Evolutionary conservation across 75 land plant genomes (phyloP).

Genomic region (Picea glauca): DNA sequence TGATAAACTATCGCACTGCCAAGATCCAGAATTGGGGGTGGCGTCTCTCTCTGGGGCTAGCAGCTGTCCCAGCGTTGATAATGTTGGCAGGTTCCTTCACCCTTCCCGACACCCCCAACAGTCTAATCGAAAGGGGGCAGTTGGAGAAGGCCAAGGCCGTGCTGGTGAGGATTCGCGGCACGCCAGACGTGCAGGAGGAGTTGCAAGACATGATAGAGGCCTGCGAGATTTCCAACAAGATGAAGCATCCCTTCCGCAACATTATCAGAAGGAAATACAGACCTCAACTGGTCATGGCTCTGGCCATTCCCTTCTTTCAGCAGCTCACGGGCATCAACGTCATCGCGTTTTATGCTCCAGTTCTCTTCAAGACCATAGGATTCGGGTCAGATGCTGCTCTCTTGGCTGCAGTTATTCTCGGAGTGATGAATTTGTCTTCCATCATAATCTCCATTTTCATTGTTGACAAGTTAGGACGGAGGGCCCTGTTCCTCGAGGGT

Average conservation of each 20-base stretch:
- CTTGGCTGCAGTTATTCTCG: constrained; percentile 52
- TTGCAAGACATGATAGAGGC: constrained; percentile 55
- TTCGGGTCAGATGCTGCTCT: constrained; percentile 43
- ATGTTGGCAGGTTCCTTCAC: constrained; percentile 58
- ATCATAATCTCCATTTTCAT: constrained; percentile 47
- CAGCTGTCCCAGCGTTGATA: constrained; percentile 1
- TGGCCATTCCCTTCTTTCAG: constrained; percentile 48
- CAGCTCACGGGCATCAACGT: constrained; percentile 58
- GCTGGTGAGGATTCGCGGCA: constrained; percentile 54
- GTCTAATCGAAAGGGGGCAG: constrained; percentile 64
- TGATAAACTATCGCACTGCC: constrained; percentile 64
- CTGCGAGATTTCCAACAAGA: constrained; percentile 44
- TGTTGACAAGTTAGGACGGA: constrained; percentile 40
- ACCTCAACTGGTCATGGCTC: constrained; percentile 62
- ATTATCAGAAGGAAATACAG: constrained; percentile 38
- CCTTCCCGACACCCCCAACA: constrained; percentile 72
- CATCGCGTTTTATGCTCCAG: constrained; percentile 69
- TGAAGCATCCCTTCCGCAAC: constrained; percentile 61
- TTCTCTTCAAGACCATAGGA: constrained; percentile 48
- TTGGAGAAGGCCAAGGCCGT: constrained; percentile 31
- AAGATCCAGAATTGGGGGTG: constrained; percentile 36
- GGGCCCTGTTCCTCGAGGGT: constrained; percentile 49
- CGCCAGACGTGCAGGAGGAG: constrained; percentile 54
- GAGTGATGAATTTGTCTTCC: constrained; percentile 43
- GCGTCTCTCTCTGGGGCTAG: constrained; percentile 29